Percentiles rank a stretch among this genome's conserved stretches.
phyloP scores from a whole-genome alignment of 805 yeast species.

The Isabelozyma pseudorhagii region DNA sequence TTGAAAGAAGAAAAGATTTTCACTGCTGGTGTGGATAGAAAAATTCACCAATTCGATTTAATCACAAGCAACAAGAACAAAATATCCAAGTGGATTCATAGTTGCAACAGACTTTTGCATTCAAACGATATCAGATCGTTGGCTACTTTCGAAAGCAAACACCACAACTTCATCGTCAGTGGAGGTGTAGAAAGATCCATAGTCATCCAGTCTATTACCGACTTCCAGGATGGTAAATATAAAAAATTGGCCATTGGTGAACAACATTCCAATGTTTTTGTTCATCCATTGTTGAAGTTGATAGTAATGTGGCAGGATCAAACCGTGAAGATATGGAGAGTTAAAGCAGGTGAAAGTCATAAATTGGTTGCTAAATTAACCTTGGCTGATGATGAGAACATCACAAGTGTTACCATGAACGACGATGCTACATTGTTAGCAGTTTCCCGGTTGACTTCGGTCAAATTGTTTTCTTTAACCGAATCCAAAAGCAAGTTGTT shows the following conservation, averaged over 20 bases:
- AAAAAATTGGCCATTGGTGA: slow-evolving; percentile 67
- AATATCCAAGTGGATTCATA: slow-evolving; percentile 66
- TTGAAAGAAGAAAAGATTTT: slow-evolving; percentile 61
- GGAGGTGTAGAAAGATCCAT: slow-evolving; percentile 81
- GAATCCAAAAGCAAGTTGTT: slow-evolving; percentile 35
- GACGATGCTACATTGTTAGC: slow-evolving; percentile 63
- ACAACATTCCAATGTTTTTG: slow-evolving; percentile 48
- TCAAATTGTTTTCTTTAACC: slow-evolving; percentile 65
- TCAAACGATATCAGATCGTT: slow-evolving; percentile 82
- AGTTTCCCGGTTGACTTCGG: slow-evolving; percentile 65
- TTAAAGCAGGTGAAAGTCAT: slow-evolving; percentile 43
- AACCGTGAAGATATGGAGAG: slow-evolving; percentile 74
- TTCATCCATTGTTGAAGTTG: slow-evolving; percentile 46
- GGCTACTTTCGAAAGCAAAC: slow-evolving; percentile 65
- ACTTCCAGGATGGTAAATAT: slow-evolving; percentile 70
- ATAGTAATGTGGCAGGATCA: slow-evolving; percentile 82
- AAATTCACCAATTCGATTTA: slow-evolving; percentile 68
- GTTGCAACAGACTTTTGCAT: slow-evolving; percentile 75
- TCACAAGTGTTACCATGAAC: slow-evolving; percentile 64
- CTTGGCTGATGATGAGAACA: slow-evolving; percentile 75
- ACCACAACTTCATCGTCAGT: slow-evolving; percentile 65
- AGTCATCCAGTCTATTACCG: slow-evolving; percentile 60
- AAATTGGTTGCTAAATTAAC: slow-evolving; percentile 64
- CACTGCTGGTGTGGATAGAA: slow-evolving; percentile 92
- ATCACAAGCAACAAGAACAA: slow-evolving; percentile 28